phyloP scores from a whole-genome alignment of 139 green algal genomes.

The Trebouxia sp. region DNA sequence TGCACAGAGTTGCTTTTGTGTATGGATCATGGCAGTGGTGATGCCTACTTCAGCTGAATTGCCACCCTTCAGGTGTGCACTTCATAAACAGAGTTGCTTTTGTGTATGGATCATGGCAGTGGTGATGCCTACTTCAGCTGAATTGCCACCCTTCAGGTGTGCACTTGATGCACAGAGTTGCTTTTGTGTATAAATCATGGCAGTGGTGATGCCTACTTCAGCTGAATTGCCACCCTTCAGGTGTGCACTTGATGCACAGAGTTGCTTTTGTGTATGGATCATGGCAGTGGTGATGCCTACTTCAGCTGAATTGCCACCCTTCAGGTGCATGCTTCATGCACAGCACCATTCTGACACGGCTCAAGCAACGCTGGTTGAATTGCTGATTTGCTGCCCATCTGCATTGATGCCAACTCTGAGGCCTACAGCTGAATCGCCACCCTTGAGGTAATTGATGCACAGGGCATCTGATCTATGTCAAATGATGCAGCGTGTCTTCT shows the following conservation, averaged over 20 bases:
- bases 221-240: slow-evolving; percentile 35
- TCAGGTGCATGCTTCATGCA: no score
- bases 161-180: not conserved
- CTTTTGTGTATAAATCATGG: slow-evolving; percentile 33
- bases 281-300: not conserved
- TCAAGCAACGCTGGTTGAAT: not conserved
- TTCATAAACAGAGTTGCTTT: no score
- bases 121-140: slow-evolving; percentile 48
- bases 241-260: not conserved
- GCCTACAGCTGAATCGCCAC: slow-evolving; percentile 22
- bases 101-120: no score
- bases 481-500: no score
- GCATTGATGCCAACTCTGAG: slow-evolving; percentile 41
- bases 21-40: not conserved
- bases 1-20: not conserved
- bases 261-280: not conserved
- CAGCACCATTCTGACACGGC: not conserved
- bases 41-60: no score
- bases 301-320: no score
- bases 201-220: slow-evolving; percentile 57
- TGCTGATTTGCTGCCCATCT: no score
- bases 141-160: slow-evolving; percentile 16
- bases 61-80: no score
- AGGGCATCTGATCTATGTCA: no score
- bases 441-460: slow-evolving; percentile 2